Evolutionary conservation across 2,329 filamentous ascomycete species (phyloP).

Genomic region (Orbilia brochopaga): DNA sequence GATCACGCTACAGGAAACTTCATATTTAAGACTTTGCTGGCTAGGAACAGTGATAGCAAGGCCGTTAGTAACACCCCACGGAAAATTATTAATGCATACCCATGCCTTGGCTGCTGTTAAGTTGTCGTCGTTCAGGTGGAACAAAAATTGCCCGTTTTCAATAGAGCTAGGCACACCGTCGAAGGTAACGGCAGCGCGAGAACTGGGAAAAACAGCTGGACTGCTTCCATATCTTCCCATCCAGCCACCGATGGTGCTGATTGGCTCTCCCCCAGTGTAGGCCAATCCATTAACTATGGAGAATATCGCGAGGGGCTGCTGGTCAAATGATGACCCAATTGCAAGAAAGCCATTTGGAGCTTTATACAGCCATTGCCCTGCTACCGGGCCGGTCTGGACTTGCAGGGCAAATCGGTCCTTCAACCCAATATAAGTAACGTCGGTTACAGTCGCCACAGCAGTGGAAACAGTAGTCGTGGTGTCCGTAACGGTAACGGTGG

Average conservation of each 20-base stretch:
- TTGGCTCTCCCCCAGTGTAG: not conserved
- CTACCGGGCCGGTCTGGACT: not conserved
- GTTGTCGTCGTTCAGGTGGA: not conserved
- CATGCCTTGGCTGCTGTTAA: not conserved
- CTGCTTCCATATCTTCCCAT: not conserved
- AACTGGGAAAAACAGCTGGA: slow-evolving; percentile 4
- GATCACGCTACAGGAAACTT: not conserved
- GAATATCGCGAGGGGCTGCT: slow-evolving; percentile 6
- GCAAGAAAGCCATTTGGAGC: not conserved
- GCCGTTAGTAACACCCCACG: slow-evolving; percentile 2
- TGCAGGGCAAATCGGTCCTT: slow-evolving; percentile 6
- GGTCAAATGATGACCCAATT: not conserved
- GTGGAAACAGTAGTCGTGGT: slow-evolving; percentile 8
- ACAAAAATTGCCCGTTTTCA: not conserved
- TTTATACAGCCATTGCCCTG: slow-evolving; percentile 6
- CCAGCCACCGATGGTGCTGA: not conserved
- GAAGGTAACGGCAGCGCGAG: not conserved
- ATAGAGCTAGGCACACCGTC: slow-evolving; percentile 2
- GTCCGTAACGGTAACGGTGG: not conserved
- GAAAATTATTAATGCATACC: not conserved
- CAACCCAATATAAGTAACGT: slow-evolving; percentile 4
- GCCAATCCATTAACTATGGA: not conserved
- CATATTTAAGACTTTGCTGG: not conserved
- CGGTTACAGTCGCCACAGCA: slow-evolving; percentile 7
- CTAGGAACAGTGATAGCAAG: not conserved